Conservation (phyloP, 192 early-diverging fungal species). For the Phlyctochytrium planicorne region DNA sequence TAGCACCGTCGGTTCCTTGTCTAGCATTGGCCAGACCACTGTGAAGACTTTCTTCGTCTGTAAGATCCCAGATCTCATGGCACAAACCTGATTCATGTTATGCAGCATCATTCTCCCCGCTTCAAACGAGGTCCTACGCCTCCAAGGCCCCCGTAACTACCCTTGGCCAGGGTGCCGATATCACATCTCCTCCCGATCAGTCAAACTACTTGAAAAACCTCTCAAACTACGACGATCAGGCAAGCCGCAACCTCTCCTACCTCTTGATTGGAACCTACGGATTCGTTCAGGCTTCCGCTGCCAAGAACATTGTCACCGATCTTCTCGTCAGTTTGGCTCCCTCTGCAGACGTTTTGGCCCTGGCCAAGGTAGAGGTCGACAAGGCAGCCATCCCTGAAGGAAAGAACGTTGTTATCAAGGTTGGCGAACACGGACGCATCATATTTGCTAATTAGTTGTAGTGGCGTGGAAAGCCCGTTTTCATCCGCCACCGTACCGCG, state of each 20-base stretch:
- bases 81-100: too few relatives aligned
- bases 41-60: too few relatives aligned
- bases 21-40: too few relatives aligned
- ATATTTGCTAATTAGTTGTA: slow-evolving; percentile 8
- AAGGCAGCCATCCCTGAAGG: slow-evolving; percentile 90
- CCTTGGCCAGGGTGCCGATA: slow-evolving; percentile 18
- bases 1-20: too few relatives aligned
- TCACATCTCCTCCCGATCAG: slow-evolving; percentile 28
- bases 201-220: slow-evolving; percentile 36
- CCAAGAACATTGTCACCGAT: slow-evolving; percentile 87
- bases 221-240: slow-evolving; percentile 34
- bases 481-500: slow-evolving; percentile 93
- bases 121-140: slow-evolving; percentile 42
- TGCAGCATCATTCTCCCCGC: slow-evolving; percentile 1
- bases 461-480: slow-evolving; percentile 99
- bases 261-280: slow-evolving; percentile 92
- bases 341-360: slow-evolving; percentile 96
- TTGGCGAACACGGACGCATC: background rate
- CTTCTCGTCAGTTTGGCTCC: slow-evolving; percentile 85
- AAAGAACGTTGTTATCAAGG: slow-evolving; percentile 93
- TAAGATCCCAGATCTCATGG: too few relatives aligned
- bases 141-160: slow-evolving; percentile 29
- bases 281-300: slow-evolving; percentile 74
- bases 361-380: slow-evolving; percentile 97
- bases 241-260: slow-evolving; percentile 71